Evolutionary conservation across 805 yeast genomes (phyloP).

Genomic region (Candida bentonensis): DNA sequence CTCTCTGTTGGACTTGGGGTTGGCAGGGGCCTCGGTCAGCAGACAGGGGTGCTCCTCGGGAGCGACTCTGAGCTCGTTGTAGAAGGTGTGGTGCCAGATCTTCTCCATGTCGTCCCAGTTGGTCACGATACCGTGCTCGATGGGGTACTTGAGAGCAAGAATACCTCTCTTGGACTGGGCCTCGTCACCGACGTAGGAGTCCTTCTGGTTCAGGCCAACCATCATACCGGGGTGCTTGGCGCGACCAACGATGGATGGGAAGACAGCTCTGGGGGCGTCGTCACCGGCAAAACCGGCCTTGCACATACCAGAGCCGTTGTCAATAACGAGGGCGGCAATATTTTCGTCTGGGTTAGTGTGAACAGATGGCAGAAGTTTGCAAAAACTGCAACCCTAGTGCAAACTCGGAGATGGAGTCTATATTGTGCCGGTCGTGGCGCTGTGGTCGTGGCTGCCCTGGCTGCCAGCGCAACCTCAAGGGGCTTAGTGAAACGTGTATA

Average conservation of each 20-base stretch:
- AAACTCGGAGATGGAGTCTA: too few relatives aligned
- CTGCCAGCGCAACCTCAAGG: too few relatives aligned
- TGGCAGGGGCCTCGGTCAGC: slow-evolving; percentile 99
- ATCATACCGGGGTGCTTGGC: slow-evolving; percentile 99
- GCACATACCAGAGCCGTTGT: slow-evolving; percentile 99
- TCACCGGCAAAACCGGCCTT: slow-evolving; percentile 99
- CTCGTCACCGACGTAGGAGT: slow-evolving; percentile 98
- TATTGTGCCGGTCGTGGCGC: too few relatives aligned
- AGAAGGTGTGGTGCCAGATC: slow-evolving; percentile 99
- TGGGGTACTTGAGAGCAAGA: slow-evolving; percentile 95
- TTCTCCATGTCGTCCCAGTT: slow-evolving; percentile 99
- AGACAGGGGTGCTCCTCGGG: slow-evolving; percentile 99
- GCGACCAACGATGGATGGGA: slow-evolving; percentile 99
- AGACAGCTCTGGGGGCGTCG: slow-evolving; percentile 99
- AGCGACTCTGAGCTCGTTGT: slow-evolving; percentile 99
- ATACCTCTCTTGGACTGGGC: slow-evolving; percentile 99
- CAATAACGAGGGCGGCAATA: slow-evolving; percentile 55
- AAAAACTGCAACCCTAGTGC: too few relatives aligned
- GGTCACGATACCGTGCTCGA: slow-evolving; percentile 99
- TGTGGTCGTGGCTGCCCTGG: too few relatives aligned
- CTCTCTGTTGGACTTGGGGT: slow-evolving; percentile 99
- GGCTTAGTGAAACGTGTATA: background rate
- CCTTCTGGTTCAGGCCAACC: slow-evolving; percentile 99
- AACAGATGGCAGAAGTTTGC: too few relatives aligned
- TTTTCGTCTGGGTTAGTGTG: slow-evolving; percentile 16